Conservation (phyloP, 2,329 filamentous ascomycete species). For the Phyllosticta citribraziliensis region DNA sequence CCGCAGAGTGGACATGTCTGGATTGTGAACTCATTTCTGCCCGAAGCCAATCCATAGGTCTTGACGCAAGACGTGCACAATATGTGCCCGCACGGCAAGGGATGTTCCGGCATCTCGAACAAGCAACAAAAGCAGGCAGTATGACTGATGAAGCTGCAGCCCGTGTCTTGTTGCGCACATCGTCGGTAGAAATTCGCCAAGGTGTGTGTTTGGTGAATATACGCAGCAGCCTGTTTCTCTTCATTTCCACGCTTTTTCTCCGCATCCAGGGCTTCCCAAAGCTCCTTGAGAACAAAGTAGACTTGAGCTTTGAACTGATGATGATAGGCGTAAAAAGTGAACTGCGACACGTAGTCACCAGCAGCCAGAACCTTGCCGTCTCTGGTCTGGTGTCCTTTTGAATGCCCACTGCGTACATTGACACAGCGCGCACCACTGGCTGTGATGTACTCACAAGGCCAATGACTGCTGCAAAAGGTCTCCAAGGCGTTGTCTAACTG, state of each 20-base stretch:
- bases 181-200: slow-evolving; percentile 26
- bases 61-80: slow-evolving; percentile 34
- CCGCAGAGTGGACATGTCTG: slow-evolving; percentile 26
- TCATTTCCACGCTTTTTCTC: background rate
- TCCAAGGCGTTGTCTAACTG: slow-evolving; percentile 35
- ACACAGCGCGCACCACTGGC: slow-evolving; percentile 20
- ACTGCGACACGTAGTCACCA: slow-evolving; percentile 32
- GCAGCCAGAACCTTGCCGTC: slow-evolving; percentile 34
- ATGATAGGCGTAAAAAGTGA: slow-evolving; percentile 21
- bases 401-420: slow-evolving; percentile 29
- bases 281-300: slow-evolving; percentile 13
- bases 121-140: slow-evolving; percentile 40
- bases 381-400: slow-evolving; percentile 37
- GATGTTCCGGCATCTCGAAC: slow-evolving; percentile 33
- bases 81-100: slow-evolving; percentile 38
- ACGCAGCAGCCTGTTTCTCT: slow-evolving; percentile 14
- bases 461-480: slow-evolving; percentile 36
- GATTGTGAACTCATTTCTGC: slow-evolving; percentile 12
- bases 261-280: slow-evolving; percentile 11
- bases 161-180: slow-evolving; percentile 1
- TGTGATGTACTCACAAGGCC: slow-evolving; percentile 35
- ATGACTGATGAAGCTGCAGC: slow-evolving; percentile 28
- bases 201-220: slow-evolving; percentile 19
- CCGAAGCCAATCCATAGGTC: slow-evolving; percentile 18
- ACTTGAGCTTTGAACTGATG: slow-evolving; percentile 21